Base-by-base conservation (phyloP, 306 rosid species). In the Fragaria ananassa region DNA sequence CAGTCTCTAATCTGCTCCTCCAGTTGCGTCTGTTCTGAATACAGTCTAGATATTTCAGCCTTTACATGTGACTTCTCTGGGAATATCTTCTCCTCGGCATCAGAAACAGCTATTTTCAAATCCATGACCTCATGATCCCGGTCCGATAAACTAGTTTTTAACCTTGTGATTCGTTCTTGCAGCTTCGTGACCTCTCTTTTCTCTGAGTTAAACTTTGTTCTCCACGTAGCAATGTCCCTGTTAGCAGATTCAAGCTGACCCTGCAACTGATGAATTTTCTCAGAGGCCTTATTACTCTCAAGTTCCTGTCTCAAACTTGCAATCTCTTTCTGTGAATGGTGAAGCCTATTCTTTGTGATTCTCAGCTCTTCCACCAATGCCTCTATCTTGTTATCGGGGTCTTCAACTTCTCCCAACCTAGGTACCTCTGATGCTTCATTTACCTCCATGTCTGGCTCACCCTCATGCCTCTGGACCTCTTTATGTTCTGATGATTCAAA, bases 51-150 rank as follows among this genome's bases (percentile, higher is more conserved):
- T 84, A 92, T 91, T 85, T 92, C 96, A 0, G 96, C 80, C 87
- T 91, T 91, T 78, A 93, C 72, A 64, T 91, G 88, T 73, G 91
- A 83, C 87, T 96, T 96, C 84, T 96, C 99, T 0, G 99, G 99
- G 82, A 96, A 96, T 62, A 96, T 91, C 80, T 96, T 96, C 87
- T 89, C 76, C 91, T 96, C 98, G 0, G 99, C 98, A 77, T 96
- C 99, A 2, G 99, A 96, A 31, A 96, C 96, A 1, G 83, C 98
- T 13, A 85, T 74, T 82, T 96, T 96, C 82, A 96, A 86, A 71
- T 92, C 97, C 91, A 93, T 79, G 72, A 89, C 75, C 84, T 96
- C 99, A 9, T 81, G 87, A 61, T 88, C 96, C 37, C 99, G 88
- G 83, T 88, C 99, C 18, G 86, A 71, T 67, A 96, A 87, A 81